Evolutionary conservation across 305 asterid species (phyloP).

Genomic region (Solanum chacoense): DNA sequence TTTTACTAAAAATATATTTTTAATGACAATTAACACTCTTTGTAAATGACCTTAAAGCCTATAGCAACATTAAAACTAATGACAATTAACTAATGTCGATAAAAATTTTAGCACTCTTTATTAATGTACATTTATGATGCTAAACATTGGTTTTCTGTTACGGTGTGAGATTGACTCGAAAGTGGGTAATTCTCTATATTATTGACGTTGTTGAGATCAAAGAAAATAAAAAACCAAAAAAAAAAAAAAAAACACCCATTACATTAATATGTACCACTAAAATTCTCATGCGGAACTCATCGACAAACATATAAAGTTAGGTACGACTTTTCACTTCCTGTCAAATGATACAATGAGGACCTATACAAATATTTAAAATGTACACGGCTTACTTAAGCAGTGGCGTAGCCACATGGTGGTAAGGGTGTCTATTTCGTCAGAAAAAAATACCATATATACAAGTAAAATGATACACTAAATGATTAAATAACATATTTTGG

Average conservation of each 20-base stretch:
- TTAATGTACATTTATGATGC: no score
- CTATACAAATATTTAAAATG: background rate
- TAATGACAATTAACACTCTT: fast-evolving
- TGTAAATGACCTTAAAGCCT: background rate
- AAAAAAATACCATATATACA: no score
- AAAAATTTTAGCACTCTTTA: fast-evolving
- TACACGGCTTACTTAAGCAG: background rate
- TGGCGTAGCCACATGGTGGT: no score
- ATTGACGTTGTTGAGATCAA: background rate
- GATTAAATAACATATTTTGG: no score
- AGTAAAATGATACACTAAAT: no score
- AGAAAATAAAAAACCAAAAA: background rate
- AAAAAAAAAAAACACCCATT: background rate
- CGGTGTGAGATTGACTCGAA: background rate
- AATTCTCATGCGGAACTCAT: background rate
- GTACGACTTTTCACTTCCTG: background rate
- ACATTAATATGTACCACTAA: background rate
- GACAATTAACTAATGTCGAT: background rate
- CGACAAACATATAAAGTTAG: background rate
- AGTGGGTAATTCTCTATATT: background rate
- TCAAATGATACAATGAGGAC: background rate
- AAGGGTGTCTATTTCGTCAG: no score
- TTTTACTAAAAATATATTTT: no score
- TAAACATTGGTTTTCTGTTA: no score
- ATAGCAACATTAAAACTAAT: no score